phyloP scores from a whole-genome alignment of 257 asterid genomes.

The Ehretia macrophylla region DNA sequence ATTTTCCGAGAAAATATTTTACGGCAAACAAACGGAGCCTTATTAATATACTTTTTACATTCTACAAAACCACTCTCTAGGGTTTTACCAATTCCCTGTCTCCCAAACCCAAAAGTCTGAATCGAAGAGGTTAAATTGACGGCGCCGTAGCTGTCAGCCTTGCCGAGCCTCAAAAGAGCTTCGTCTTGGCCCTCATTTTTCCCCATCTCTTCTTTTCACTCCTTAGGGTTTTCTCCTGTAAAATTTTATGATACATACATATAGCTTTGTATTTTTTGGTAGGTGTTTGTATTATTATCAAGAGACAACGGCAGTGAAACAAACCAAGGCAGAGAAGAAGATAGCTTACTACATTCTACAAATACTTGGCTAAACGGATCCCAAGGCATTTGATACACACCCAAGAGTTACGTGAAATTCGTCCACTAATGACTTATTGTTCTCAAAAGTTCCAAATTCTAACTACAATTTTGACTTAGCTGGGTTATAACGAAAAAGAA shows the following conservation, averaged over 20 bases:
- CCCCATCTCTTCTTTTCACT: slow-evolving; percentile 38
- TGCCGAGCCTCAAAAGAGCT: slow-evolving; percentile 37
- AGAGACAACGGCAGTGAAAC: slow-evolving; percentile 49
- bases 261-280: background rate
- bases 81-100: slow-evolving; percentile 16
- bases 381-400: no score
- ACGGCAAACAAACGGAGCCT: no score
- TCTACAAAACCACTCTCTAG: slow-evolving; percentile 7
- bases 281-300: slow-evolving; percentile 1
- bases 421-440: no score
- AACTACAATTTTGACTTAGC: no score
- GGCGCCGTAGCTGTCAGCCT: slow-evolving; percentile 82
- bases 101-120: slow-evolving; percentile 30
- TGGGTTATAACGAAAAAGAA: no score
- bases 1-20: no score
- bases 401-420: no score
- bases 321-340: slow-evolving; percentile 80
- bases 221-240: no score
- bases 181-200: slow-evolving; percentile 80
- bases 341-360: slow-evolving; percentile 64
- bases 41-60: no score
- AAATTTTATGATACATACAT: slow-evolving; percentile 8
- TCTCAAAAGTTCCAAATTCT: no score
- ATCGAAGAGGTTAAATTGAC: slow-evolving; percentile 73
- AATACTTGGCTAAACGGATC: no score